phyloP scores from a whole-genome alignment of 371 early-diverging fungal species.

The Furculomyces boomerangus region DNA sequence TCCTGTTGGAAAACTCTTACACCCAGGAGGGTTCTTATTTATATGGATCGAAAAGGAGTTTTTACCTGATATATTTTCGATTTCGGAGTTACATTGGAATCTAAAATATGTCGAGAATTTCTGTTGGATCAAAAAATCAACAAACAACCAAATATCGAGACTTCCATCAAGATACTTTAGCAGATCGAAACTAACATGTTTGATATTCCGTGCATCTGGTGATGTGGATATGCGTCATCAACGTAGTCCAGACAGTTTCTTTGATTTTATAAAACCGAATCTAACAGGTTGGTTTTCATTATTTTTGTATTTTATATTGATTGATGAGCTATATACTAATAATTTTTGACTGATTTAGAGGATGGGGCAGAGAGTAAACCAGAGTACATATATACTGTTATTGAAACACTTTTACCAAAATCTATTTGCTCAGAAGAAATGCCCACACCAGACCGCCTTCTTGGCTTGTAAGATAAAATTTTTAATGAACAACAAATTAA shows the following conservation, averaged over 20 bases:
- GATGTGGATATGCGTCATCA: conserved; percentile 80
- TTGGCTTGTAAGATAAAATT: conserved; percentile 52
- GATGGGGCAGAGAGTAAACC: conserved; percentile 64
- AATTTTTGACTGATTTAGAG: conserved; percentile 8
- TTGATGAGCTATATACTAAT: neutral
- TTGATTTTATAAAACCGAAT: conserved; percentile 73
- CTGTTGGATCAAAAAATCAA: conserved; percentile 72
- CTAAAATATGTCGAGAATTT: conserved; percentile 90
- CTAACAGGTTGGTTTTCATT: conserved; percentile 6
- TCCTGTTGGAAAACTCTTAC: conserved; percentile 27
- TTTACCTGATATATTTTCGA: conserved; percentile 49
- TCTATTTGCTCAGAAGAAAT: conserved; percentile 42
- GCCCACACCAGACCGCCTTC: conserved; percentile 38
- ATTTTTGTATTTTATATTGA: neutral
- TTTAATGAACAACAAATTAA: neutral
- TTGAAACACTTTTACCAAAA: conserved; percentile 73
- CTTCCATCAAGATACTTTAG: conserved; percentile 48
- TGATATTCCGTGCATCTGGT: conserved; percentile 75
- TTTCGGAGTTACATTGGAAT: conserved; percentile 53
- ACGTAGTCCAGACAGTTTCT: conserved; percentile 78
- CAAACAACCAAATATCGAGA: conserved; percentile 61
- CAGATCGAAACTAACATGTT: conserved; percentile 63
- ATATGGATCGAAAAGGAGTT: conserved; percentile 84
- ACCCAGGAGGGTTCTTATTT: conserved; percentile 67
- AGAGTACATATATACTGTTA: conserved; percentile 55